phyloP scores from a whole-genome alignment of 2,329 filamentous ascomycete species.

The Sarocladiaceae sp. region DNA sequence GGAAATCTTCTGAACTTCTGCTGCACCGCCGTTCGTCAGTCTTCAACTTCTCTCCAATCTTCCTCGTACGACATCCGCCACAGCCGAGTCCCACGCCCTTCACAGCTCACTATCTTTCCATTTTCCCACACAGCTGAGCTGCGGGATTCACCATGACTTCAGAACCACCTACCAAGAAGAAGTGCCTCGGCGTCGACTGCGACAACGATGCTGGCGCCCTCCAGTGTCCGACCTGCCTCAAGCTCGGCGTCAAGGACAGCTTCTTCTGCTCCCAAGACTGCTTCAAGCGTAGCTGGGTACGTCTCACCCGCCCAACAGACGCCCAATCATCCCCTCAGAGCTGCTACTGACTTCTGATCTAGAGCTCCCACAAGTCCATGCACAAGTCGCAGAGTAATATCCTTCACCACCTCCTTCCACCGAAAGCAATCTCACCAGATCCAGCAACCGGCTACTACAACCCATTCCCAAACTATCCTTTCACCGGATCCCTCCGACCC shows the following conservation, averaged over 20 bases:
- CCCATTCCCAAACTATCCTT: conserved; percentile 83
- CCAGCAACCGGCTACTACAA: conserved; percentile 87
- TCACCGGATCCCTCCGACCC: conserved; percentile 74
- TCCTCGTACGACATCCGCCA: too few relatives aligned
- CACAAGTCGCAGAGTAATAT: conserved; percentile 69
- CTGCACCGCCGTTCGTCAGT: too few relatives aligned
- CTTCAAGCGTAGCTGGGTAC: conserved; percentile 99
- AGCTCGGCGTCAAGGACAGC: conserved; percentile 78
- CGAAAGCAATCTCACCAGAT: conserved; percentile 83
- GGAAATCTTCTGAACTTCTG: too few relatives aligned
- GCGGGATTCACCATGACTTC: conserved; percentile 33
- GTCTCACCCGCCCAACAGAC: too few relatives aligned
- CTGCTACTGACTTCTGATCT: conserved; percentile 11
- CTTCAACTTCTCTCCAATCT: too few relatives aligned
- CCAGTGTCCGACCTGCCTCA: conserved; percentile 93
- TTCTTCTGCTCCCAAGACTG: conserved; percentile 98
- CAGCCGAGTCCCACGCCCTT: too few relatives aligned
- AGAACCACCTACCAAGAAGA: conserved; percentile 51
- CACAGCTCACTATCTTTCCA: neutral
- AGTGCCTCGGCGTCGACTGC: conserved; percentile 79
- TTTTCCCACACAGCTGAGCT: neutral
- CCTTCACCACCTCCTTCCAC: conserved; percentile 67
- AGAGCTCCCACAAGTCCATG: conserved; percentile 71
- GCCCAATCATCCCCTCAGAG: neutral
- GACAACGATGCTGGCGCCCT: conserved; percentile 76